Percentiles rank a stretch among this genome's conserved stretches.
These are phyloP conservation scores for Musa itinerans DNA, from an alignment of 176 grass and related monocot genomes.

Conservation along the genomic window DNA sequence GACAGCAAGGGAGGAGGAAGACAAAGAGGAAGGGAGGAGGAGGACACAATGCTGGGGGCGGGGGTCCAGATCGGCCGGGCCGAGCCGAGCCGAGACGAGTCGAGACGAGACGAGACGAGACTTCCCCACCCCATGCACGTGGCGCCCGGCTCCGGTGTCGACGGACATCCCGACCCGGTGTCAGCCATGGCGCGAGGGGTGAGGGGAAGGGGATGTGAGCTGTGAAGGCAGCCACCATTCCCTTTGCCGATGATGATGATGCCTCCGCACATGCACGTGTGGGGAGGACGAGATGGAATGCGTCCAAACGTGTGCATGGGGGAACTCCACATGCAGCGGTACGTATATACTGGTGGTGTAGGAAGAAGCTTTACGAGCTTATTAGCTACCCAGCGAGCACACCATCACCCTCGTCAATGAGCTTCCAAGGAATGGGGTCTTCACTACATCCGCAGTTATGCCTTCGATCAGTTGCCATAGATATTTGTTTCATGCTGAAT, in stretches of 20 bases:
- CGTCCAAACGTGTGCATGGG: not conserved
- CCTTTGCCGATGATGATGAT: not conserved
- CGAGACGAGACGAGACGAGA: not conserved
- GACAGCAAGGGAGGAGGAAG: not conserved
- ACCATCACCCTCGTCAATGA: no score
- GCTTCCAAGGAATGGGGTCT: not conserved
- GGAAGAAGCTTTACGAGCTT: not conserved
- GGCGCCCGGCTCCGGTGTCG: constrained; percentile 7
- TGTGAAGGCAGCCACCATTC: not conserved
- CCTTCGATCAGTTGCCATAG: no score
- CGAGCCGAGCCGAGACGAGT: no score
- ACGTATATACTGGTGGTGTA: not conserved
- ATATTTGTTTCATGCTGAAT: no score
- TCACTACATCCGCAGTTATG: no score
- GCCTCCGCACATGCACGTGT: not conserved
- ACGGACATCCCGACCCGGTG: constrained; percentile 9
- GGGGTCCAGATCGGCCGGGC: not conserved
- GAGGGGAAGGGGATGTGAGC: not conserved
- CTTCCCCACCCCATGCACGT: not conserved
- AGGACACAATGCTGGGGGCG: not conserved
- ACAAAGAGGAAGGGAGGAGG: not conserved
- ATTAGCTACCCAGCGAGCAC: no score
- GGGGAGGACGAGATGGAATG: not conserved
- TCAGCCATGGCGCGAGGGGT: not conserved
- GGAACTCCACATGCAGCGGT: not conserved